Percentiles rank a stretch among this genome's conserved stretches.
Conservation (phyloP, 768 basidiomycete species). For the Gymnopilus junonius region DNA sequence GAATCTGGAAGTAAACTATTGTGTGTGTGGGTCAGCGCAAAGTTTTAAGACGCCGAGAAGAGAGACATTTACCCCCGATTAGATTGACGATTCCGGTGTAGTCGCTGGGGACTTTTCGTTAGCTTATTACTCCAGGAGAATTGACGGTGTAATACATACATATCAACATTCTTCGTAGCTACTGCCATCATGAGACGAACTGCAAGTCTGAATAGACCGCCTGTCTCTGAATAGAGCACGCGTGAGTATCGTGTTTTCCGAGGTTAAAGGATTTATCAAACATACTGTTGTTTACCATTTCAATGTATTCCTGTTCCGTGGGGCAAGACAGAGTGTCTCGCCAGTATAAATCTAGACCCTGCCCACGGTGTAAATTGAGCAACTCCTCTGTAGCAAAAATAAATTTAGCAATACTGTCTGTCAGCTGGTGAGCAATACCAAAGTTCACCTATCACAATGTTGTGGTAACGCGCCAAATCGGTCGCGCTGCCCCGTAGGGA, state of each 20-base stretch:
- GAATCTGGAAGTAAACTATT: not conserved
- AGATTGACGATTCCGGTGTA: not conserved
- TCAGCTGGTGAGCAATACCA: no score
- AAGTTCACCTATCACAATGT: not conserved
- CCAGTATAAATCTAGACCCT: not conserved
- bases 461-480: not conserved
- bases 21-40: not conserved
- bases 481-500: not conserved
- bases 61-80: not conserved
- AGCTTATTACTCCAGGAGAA: not conserved
- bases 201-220: not conserved
- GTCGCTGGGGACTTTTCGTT: not conserved
- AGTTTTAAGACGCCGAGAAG: not conserved
- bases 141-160: not conserved
- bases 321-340: not conserved
- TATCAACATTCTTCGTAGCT: not conserved
- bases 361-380: not conserved
- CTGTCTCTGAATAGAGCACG: not conserved
- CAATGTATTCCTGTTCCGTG: not conserved
- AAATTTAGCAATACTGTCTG: not conserved
- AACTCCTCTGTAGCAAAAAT: not conserved
- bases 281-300: not conserved
- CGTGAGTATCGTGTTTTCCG: not conserved
- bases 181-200: not conserved
- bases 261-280: not conserved